These are phyloP conservation scores for Cydonia oblonga DNA, from an alignment of 331 rosid species.

Conservation along the genomic window DNA sequence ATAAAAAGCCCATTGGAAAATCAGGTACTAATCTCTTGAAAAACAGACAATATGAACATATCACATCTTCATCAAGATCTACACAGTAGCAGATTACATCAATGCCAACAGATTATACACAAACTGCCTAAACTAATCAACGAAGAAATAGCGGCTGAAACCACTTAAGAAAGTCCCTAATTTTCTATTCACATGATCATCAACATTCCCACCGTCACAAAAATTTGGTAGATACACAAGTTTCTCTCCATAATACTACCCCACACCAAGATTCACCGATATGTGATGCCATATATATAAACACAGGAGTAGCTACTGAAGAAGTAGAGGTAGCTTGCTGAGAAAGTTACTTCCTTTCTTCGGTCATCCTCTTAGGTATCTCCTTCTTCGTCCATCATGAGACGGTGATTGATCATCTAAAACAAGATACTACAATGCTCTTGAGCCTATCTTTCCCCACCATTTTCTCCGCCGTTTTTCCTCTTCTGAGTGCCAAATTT, in stretches of 20 bases:
- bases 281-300: slow-evolving; percentile 9
- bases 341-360: neutral
- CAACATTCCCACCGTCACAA: slow-evolving; percentile 27
- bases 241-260: slow-evolving; percentile 22
- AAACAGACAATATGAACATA: slow-evolving; percentile 33
- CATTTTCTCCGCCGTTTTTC: slow-evolving; percentile 54
- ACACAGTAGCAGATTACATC: slow-evolving; percentile 18
- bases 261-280: slow-evolving; percentile 3
- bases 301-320: slow-evolving; percentile 13
- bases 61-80: slow-evolving; percentile 18
- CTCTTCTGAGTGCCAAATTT: slow-evolving; percentile 34
- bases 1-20: neutral
- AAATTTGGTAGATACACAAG: slow-evolving; percentile 37
- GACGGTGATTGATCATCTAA: neutral
- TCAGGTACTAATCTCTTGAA: neutral
- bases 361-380: neutral
- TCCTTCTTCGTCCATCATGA: neutral
- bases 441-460: slow-evolving; percentile 68
- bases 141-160: slow-evolving; percentile 3
- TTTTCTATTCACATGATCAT: slow-evolving; percentile 44
- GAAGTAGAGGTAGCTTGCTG: slow-evolving; percentile 15
- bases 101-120: slow-evolving; percentile 36
- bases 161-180: slow-evolving; percentile 23
- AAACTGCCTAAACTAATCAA: slow-evolving; percentile 27
- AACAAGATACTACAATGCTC: slow-evolving; percentile 28